Evolutionary conservation across 208 protist species (phyloP).

Genomic region (Acanthamoeba polyphaga): DNA sequence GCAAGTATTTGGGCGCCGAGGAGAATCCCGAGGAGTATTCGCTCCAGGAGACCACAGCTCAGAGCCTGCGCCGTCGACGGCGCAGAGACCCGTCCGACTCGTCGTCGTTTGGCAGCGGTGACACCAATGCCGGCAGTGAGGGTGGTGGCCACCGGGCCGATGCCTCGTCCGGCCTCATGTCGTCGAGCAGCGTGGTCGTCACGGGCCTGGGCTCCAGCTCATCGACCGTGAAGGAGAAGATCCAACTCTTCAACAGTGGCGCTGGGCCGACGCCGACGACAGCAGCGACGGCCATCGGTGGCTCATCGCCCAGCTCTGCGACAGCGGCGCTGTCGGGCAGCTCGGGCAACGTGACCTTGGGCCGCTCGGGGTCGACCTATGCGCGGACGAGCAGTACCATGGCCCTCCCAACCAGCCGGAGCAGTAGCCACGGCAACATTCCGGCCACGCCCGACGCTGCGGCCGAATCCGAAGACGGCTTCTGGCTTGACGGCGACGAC

Average conservation of each 20-base stretch:
- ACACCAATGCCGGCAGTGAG: not conserved
- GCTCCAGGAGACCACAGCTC: conserved; percentile 20
- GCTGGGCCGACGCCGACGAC: not conserved
- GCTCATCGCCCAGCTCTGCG: not conserved
- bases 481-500: conserved; percentile 63
- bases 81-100: not conserved
- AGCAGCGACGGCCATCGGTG: too few relatives aligned
- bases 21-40: conserved; percentile 66
- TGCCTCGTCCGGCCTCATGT: not conserved
- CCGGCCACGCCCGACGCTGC: not conserved
- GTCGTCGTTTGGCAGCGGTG: not conserved
- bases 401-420: not conserved
- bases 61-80: not conserved
- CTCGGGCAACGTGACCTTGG: not conserved
- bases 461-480: conserved; percentile 26
- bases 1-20: conserved; percentile 37
- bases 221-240: conserved; percentile 5
- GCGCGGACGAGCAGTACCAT: not conserved
- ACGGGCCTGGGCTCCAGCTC: not conserved
- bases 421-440: not conserved
- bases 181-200: not conserved
- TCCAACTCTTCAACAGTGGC: conserved; percentile 12
- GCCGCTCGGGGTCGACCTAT: not conserved
- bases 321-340: not conserved
- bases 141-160: not conserved